Percentiles rank a stretch among this genome's conserved stretches.
Conservation (phyloP, 2,329 filamentous ascomycete genomes). For the Nothophaeocryptopus gaeumannii region DNA sequence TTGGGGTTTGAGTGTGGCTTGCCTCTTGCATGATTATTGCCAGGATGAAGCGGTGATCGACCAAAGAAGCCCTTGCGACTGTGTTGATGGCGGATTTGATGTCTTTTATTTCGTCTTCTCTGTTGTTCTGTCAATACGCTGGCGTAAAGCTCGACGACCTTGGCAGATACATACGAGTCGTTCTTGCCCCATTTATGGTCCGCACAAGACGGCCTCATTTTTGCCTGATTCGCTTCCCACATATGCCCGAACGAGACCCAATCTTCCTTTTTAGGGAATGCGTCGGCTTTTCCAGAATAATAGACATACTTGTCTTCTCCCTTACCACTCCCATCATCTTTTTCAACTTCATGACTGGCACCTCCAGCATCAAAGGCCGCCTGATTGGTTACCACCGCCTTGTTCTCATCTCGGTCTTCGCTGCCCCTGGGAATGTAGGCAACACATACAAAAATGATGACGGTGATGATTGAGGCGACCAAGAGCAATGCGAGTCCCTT, state of each 20-base stretch:
- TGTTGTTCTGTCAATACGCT: slow-evolving; percentile 22
- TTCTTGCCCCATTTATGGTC: slow-evolving; percentile 11
- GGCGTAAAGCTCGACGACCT: no score
- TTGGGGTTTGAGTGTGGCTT: no score
- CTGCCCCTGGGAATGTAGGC: slow-evolving; percentile 9
- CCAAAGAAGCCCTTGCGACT: slow-evolving; percentile 33
- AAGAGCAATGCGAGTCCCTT: slow-evolving; percentile 3
- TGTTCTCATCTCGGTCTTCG: not conserved
- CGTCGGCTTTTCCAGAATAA: slow-evolving; percentile 11
- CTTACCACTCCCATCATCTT: slow-evolving; percentile 8
- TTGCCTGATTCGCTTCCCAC: slow-evolving; percentile 27
- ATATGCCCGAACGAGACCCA: slow-evolving; percentile 28
- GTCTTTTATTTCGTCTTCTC: slow-evolving; percentile 37
- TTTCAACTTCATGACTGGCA: slow-evolving; percentile 4
- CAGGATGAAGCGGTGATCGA: slow-evolving; percentile 44
- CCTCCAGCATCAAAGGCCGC: slow-evolving; percentile 12
- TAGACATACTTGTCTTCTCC: slow-evolving; percentile 13
- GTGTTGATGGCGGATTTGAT: slow-evolving; percentile 40
- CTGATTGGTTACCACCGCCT: slow-evolving; percentile 9
- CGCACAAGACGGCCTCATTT: slow-evolving; percentile 5
- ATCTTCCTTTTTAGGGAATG: slow-evolving; percentile 7
- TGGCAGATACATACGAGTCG: slow-evolving; percentile 4
- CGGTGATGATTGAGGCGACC: slow-evolving; percentile 7
- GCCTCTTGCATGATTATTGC: slow-evolving; percentile 45
- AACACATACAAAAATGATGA: slow-evolving; percentile 8